Conservation (phyloP, 352 stramenopile genomes). For the Phytopythium cucurbitacearum region DNA sequence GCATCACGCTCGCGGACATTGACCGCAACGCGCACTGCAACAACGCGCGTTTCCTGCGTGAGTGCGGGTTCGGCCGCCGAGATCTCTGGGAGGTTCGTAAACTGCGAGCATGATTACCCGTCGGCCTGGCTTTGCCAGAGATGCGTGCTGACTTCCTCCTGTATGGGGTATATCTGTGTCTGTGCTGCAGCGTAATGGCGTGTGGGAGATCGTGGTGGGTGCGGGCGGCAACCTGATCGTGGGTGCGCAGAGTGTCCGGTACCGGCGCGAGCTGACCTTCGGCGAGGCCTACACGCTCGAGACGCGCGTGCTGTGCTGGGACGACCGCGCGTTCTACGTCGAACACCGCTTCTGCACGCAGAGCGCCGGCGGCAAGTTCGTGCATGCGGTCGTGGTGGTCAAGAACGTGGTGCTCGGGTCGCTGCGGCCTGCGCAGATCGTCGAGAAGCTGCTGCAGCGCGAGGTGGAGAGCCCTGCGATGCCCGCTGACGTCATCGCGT, state of each 20-base stretch:
- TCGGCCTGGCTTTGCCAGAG: neutral
- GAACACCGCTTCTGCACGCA: slow-evolving; percentile 82
- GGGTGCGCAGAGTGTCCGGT: slow-evolving; percentile 75
- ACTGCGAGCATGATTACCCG: neutral
- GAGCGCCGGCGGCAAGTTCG: slow-evolving; percentile 30
- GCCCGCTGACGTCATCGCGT: slow-evolving; percentile 47
- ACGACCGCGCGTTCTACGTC: slow-evolving; percentile 81
- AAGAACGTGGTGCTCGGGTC: slow-evolving; percentile 82
- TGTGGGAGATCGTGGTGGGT: slow-evolving; percentile 59
- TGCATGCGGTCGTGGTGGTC: slow-evolving; percentile 84
- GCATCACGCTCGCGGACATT: slow-evolving; percentile 60
- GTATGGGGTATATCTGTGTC: slow-evolving; percentile 1
- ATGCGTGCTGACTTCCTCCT: slow-evolving; percentile 1
- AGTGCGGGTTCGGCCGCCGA: slow-evolving; percentile 75
- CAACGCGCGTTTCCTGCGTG: slow-evolving; percentile 80
- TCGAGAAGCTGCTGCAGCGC: slow-evolving; percentile 46
- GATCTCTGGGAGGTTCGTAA: slow-evolving; percentile 75
- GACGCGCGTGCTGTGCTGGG: slow-evolving; percentile 76
- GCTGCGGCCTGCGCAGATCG: slow-evolving; percentile 50
- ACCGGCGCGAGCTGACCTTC: slow-evolving; percentile 74
- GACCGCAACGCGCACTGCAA: slow-evolving; percentile 87
- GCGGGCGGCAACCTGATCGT: slow-evolving; percentile 75
- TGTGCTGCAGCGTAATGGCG: slow-evolving; percentile 48
- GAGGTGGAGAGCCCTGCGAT: slow-evolving; percentile 35
- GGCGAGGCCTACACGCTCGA: slow-evolving; percentile 64